Evolutionary conservation across 225 moss, liverwort and hornwort genomes (phyloP).

Genomic region (Ulota crispa): DNA sequence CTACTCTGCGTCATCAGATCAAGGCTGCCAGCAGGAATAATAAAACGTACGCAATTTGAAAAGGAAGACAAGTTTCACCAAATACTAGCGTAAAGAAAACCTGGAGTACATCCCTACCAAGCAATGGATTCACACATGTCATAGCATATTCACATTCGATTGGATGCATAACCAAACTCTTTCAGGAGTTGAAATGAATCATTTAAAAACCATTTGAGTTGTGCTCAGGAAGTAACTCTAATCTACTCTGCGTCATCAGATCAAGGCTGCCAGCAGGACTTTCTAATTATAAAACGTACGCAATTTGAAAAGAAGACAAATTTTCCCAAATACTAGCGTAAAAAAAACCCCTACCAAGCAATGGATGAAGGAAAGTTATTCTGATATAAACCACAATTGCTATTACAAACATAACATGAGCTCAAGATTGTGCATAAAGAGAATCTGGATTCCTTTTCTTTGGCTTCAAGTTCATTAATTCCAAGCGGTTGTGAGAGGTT

Average conservation of each 20-base stretch:
- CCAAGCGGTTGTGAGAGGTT: background rate
- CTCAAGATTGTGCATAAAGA: no score
- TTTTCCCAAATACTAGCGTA: background rate
- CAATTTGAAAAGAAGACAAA: background rate
- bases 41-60: background rate
- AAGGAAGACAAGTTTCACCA: background rate
- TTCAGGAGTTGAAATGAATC: no score
- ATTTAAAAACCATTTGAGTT: background rate
- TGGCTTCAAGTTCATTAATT: no score
- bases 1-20: background rate
- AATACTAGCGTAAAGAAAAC: background rate
- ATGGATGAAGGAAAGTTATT: no score
- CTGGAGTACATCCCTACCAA: no score
- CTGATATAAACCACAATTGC: no score
- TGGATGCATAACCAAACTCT: no score
- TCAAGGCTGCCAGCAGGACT: conserved; percentile 10
- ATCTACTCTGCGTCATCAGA: background rate
- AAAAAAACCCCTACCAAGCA: no score
- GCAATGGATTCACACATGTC: background rate
- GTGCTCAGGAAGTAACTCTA: background rate
- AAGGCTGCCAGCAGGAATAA: conserved; percentile 9
- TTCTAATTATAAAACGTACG: background rate
- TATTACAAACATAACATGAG: no score
- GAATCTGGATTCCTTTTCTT: no score
- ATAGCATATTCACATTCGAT: background rate